phyloP scores from a whole-genome alignment of 2,329 filamentous ascomycete species.

The Fusarium drepaniforme region DNA sequence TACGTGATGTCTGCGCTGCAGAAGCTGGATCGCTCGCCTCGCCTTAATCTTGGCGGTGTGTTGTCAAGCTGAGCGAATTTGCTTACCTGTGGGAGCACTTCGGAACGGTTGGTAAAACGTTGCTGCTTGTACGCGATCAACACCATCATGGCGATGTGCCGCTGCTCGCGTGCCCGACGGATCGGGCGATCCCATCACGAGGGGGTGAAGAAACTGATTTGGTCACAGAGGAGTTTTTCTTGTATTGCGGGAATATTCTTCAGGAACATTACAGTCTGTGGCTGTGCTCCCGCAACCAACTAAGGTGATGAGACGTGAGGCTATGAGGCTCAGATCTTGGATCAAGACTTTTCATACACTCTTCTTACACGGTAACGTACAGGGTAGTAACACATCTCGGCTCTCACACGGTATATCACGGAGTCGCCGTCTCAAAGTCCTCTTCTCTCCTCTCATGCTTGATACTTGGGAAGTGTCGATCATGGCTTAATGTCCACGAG shows the following conservation, averaged over 20 bases:
- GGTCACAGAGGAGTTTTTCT: not conserved
- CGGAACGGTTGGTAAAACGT: conserved; percentile 11
- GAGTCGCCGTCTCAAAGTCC: not conserved
- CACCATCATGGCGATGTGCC: conserved; percentile 1
- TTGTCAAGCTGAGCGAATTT: conserved; percentile 31
- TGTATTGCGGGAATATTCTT: not conserved
- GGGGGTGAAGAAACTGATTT: conserved; percentile 4
- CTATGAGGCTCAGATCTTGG: not conserved
- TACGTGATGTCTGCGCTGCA: conserved; percentile 21
- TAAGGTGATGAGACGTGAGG: not conserved
- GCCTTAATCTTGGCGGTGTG: conserved; percentile 23
- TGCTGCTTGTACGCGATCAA: conserved; percentile 17
- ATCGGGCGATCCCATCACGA: conserved; percentile 34
- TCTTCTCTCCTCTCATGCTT: not conserved
- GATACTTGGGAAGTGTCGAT: conserved; percentile 2
- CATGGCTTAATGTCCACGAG: conserved; percentile 54
- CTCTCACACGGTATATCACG: not conserved
- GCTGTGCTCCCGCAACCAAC: not conserved
- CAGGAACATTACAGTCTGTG: conserved; percentile 1
- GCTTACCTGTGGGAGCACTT: conserved; percentile 15
- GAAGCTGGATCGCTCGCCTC: not conserved
- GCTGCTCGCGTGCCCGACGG: conserved; percentile 3
- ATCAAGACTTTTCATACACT: conserved; percentile 5
- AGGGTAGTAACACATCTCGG: conserved; percentile 22
- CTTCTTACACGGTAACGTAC: conserved; percentile 37